phyloP scores from a whole-genome alignment of 164 flowering plant species.

The Brasenia schreberi region DNA sequence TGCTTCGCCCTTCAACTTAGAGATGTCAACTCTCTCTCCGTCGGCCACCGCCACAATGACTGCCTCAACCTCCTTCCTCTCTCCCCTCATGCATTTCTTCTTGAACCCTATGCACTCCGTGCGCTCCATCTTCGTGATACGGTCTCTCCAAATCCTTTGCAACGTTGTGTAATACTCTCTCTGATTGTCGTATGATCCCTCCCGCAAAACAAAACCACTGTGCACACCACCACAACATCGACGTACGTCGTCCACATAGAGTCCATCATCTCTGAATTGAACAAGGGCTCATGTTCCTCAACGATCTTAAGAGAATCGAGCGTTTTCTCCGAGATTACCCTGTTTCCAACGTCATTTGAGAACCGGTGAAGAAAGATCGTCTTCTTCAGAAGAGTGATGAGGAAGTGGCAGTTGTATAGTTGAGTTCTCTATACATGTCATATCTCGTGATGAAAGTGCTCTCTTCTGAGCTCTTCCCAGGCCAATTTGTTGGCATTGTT shows the following conservation, averaged over 20 bases:
- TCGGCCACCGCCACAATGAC: constrained; percentile 25
- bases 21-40: constrained; percentile 6
- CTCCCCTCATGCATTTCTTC: constrained; percentile 18
- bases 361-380: constrained; percentile 30
- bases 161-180: constrained; percentile 28
- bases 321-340: constrained; percentile 22
- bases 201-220: constrained; percentile 24
- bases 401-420: background rate
- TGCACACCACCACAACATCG: constrained; percentile 42
- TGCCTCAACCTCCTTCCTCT: constrained; percentile 34
- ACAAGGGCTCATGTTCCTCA: constrained; percentile 20
- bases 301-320: constrained; percentile 33
- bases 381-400: constrained; percentile 14
- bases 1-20: constrained; percentile 11
- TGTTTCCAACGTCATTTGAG: constrained; percentile 15
- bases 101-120: constrained; percentile 18
- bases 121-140: constrained; percentile 23
- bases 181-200: background rate
- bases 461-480: too few species aligned
- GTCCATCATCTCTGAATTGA: constrained; percentile 2
- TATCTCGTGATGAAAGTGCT: too few species aligned
- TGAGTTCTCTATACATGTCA: background rate
- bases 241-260: constrained; percentile 41
- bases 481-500: too few species aligned
- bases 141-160: constrained; percentile 45